A percentile compares a stretch with the other conserved stretches of the same genome.
Conservation (phyloP, 768 basidiomycete genomes). For the Lactarius evosmus region DNA sequence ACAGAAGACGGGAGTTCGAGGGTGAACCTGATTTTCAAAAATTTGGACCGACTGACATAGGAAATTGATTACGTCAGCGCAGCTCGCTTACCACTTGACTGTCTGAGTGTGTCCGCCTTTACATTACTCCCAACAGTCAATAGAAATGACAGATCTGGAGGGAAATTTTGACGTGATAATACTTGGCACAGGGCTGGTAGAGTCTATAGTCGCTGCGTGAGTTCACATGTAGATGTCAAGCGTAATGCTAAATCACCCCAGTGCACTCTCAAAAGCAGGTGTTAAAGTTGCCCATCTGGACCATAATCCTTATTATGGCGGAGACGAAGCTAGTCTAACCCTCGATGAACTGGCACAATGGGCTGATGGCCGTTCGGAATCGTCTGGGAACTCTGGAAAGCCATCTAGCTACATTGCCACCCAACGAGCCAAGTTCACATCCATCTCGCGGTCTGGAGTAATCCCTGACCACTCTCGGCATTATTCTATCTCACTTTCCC, state of each 20-base stretch:
- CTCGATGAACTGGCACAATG: conserved; percentile 76
- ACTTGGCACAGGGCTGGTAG: conserved; percentile 75
- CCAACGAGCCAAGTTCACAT: conserved; percentile 39
- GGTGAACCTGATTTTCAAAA: conserved; percentile 24
- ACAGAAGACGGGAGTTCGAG: conserved; percentile 15
- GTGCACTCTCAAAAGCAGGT: conserved; percentile 85
- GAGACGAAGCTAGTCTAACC: conserved; percentile 73
- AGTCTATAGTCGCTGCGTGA: conserved; percentile 89
- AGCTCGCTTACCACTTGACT: neutral
- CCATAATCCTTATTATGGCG: conserved; percentile 80
- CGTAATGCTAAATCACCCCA: conserved; percentile 35
- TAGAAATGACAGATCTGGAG: conserved; percentile 20
- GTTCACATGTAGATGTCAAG: conserved; percentile 33
- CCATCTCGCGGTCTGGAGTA: conserved; percentile 43
- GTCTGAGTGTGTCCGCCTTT: neutral
- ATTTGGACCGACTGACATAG: conserved; percentile 3
- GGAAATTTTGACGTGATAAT: conserved; percentile 61
- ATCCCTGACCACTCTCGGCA: conserved; percentile 60
- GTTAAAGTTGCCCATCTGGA: conserved; percentile 89
- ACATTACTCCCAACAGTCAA: neutral
- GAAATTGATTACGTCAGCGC: conserved; percentile 20
- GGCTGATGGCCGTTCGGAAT: conserved; percentile 44
- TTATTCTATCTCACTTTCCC: conserved; percentile 84
- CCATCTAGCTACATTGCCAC: conserved; percentile 29
- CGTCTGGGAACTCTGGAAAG: conserved; percentile 19